Base-by-base conservation (phyloP, 768 basidiomycete genomes). In the Lactarius evosmus region DNA sequence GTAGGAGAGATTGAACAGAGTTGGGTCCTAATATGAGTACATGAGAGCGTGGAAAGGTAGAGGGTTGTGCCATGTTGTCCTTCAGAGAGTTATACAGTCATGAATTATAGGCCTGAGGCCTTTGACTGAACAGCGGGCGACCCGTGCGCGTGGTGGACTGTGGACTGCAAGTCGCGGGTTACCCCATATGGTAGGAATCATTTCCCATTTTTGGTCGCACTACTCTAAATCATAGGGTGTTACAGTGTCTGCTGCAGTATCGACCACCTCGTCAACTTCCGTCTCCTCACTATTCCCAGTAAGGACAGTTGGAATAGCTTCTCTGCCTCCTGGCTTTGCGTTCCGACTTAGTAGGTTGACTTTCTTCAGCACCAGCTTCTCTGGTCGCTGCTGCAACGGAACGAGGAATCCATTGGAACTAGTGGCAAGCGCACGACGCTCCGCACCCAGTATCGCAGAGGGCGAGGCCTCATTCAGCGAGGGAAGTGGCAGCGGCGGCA, bases 1-100 rank as follows among this genome's bases (percentile, higher is more conserved):
- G 87, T 9, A 89, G 80, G 16, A 92, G 80, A 3, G 88, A 84
- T 49, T 85, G 79, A 16, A 92, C 73, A 8, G 82, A 83, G 67
- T 82, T 83, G 44, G 78, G 70, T 8, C 84, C 85, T 36, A 89
- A 78, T 4, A 92, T 76, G 46, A 93, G 82, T 30, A 90, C 77
- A 33, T 78, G 80, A n/a, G 89, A 88, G 61, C 84, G 85, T 65
- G 85, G 84, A 77, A 85, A 87, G 36, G 79, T 78, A 19, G 72
- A 56, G 17, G 41, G 55, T 9, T 61, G 61, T 22, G 67, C 44
- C 67, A 68, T 68, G 49, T 27, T 44, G 38, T 56, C 11, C 50
- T 25, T 53, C 52, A 53, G 30, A 33, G 29, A 53, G 32, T 53
- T 25, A 49, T 49, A 25, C n/a, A 22, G 46, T 49, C 46, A 14